phyloP scores from a whole-genome alignment of 495 filamentous ascomycete species.

The Terfezia claveryi region DNA sequence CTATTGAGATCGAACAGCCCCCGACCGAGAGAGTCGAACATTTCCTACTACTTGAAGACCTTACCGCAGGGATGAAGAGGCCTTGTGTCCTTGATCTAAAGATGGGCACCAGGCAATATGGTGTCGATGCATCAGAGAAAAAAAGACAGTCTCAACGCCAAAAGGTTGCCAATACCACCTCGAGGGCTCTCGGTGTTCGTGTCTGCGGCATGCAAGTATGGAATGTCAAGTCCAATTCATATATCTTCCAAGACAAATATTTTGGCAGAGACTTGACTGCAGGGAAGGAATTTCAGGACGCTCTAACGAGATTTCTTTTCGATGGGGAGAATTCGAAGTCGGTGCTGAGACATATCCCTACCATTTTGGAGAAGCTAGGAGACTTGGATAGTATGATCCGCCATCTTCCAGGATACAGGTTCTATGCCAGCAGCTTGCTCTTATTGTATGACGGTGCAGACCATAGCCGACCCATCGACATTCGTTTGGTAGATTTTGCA shows the following conservation, averaged over 20 bases:
- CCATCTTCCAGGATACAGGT: constrained; percentile 61
- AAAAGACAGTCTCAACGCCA: constrained; percentile 81
- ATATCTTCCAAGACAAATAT: constrained; percentile 91
- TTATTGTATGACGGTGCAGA: constrained; percentile 78
- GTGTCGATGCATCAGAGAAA: constrained; percentile 75
- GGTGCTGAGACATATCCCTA: constrained; percentile 63
- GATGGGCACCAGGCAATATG: constrained; percentile 98
- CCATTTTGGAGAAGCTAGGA: constrained; percentile 61
- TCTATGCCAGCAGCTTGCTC: constrained; percentile 85
- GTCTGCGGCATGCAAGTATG: constrained; percentile 92
- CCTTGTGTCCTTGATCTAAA: constrained; percentile 95
- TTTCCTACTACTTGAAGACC: constrained; percentile 86
- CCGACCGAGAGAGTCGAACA: constrained; percentile 58
- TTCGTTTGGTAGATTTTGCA: constrained; percentile 97
- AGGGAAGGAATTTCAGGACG: constrained; percentile 74
- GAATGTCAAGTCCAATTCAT: constrained; percentile 63
- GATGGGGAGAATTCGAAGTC: constrained; percentile 64
- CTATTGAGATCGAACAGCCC: constrained; percentile 28
- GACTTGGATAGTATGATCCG: constrained; percentile 64
- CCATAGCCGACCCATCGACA: constrained; percentile 34
- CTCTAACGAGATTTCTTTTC: constrained; percentile 72
- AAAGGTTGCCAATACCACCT: constrained; percentile 85
- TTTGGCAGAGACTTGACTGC: constrained; percentile 76
- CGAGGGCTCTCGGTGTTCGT: constrained; percentile 71
- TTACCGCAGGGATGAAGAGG: constrained; percentile 87